phyloP scores from a whole-genome alignment of 306 rosid species.

The Corylus heterophylla region DNA sequence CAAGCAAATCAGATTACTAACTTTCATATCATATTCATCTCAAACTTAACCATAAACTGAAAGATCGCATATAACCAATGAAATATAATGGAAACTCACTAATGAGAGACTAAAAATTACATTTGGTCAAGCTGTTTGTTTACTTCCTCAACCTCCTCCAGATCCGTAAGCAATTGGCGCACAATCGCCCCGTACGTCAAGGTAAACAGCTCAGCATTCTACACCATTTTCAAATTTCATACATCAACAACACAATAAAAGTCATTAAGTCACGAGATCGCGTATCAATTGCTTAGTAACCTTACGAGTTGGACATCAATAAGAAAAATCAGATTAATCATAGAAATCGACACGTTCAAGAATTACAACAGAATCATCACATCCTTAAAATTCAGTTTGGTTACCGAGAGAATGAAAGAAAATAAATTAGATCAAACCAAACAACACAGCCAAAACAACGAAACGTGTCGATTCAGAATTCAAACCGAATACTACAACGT shows the following conservation, averaged over 20 bases:
- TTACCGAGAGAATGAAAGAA: not conserved
- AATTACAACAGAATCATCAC: not conserved
- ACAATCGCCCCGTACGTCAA: constrained; percentile 99
- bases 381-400: not conserved
- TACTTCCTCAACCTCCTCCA: constrained; percentile 97
- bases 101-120: constrained; percentile 34
- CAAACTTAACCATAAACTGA: not conserved
- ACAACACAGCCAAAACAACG: not conserved
- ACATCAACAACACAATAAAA: not conserved
- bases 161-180: constrained; percentile 96
- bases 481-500: not conserved
- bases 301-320: not conserved
- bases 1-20: not conserved
- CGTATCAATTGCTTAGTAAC: not conserved
- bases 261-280: not conserved
- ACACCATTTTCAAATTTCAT: constrained; percentile 16
- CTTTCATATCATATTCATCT: not conserved
- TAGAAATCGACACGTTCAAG: not conserved
- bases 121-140: constrained; percentile 98
- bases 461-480: not conserved
- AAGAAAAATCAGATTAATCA: not conserved
- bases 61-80: not conserved
- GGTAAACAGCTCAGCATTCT: constrained; percentile 96
- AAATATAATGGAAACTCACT: not conserved
- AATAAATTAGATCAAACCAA: not conserved